Evolutionary conservation across 2,329 filamentous ascomycete genomes (phyloP).

Genomic region (Calonectria crousiana): DNA sequence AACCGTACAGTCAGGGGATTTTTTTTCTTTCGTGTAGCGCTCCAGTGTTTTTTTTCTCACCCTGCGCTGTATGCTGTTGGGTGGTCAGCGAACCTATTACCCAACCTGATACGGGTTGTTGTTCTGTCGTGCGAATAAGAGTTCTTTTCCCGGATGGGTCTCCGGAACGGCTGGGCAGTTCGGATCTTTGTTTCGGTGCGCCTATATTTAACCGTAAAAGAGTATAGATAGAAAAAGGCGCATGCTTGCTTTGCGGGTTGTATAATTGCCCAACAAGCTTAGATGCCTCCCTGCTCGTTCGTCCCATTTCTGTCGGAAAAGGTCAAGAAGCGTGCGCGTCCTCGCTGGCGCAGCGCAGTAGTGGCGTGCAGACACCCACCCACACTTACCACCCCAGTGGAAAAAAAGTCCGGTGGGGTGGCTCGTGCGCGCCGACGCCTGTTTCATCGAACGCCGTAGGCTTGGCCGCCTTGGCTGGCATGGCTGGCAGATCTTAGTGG

Average conservation of each 20-base stretch:
- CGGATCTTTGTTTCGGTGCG: not conserved
- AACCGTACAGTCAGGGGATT: not conserved
- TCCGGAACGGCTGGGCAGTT: not conserved
- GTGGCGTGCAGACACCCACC: conserved; percentile 2
- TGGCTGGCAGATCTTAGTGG: conserved; percentile 34
- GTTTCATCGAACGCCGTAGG: conserved; percentile 32
- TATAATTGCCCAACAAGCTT: not conserved
- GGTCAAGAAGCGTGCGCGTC: not conserved
- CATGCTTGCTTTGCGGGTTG: not conserved
- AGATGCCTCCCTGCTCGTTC: not conserved
- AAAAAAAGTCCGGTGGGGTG: not conserved
- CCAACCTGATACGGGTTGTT: not conserved
- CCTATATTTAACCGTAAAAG: conserved; percentile 11
- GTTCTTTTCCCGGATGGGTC: not conserved
- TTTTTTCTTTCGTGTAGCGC: not conserved
- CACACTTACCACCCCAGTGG: not conserved
- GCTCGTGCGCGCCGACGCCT: not conserved
- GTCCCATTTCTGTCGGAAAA: conserved; percentile 3
- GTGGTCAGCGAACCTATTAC: not conserved
- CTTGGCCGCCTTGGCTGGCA: conserved; percentile 19
- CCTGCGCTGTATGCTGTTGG: not conserved
- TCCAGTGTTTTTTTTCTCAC: not conserved
- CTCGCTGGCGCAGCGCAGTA: not conserved
- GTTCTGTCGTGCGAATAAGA: not conserved
- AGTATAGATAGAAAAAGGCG: not conserved